phyloP scores from a whole-genome alignment of 805 yeast genomes.

The Yarrowia sp. region DNA sequence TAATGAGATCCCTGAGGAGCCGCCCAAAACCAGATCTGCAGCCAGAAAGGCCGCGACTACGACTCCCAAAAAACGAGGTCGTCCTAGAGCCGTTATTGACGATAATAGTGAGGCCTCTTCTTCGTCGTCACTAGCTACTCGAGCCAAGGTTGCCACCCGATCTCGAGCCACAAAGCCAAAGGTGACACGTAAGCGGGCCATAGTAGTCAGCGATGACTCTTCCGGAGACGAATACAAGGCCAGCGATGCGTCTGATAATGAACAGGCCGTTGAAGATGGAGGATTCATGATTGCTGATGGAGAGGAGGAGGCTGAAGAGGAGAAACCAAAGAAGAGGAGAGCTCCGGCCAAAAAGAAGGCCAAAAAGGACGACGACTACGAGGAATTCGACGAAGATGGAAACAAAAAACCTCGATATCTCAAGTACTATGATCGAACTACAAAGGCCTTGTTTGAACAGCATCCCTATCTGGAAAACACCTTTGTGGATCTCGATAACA shows the following conservation, averaged over 20 bases:
- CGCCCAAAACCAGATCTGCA: not conserved
- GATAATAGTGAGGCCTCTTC: constrained; percentile 1
- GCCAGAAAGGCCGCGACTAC: not conserved
- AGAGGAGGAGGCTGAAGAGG: not conserved
- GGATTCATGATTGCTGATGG: not conserved
- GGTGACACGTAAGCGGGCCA: not conserved
- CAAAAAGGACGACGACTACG: constrained; percentile 8
- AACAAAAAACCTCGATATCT: constrained; percentile 22
- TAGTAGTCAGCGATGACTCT: constrained; percentile 7
- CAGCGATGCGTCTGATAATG: not conserved
- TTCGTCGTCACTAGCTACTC: not conserved
- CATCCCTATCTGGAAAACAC: constrained; percentile 78
- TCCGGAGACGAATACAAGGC: constrained; percentile 5
- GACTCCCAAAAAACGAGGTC: not conserved
- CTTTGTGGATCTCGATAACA: constrained; percentile 58
- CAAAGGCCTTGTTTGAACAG: constrained; percentile 60
- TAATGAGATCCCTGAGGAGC: not conserved
- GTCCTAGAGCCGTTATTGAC: not conserved
- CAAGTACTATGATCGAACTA: constrained; percentile 50
- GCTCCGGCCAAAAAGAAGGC: constrained; percentile 5
- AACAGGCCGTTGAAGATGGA: constrained; percentile 1
- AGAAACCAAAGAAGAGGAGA: not conserved
- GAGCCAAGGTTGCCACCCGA: not conserved
- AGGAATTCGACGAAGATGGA: not conserved
- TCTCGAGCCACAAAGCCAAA: not conserved